Evolutionary conservation across 2,329 filamentous ascomycete species (phyloP), one percentile per base, ranked within the genome.

Genomic region (Penicillium sp.): DNA sequence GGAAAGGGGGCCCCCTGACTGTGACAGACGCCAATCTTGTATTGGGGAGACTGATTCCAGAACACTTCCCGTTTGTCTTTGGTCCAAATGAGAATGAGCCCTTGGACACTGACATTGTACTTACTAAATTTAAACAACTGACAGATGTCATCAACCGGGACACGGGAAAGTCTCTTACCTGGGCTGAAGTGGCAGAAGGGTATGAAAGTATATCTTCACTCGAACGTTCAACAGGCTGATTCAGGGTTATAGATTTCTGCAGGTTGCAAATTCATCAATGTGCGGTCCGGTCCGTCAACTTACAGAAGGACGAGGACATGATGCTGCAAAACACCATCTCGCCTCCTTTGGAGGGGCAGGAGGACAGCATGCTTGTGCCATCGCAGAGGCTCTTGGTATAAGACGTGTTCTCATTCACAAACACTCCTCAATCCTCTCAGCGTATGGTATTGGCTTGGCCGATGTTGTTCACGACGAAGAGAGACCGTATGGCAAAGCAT

Each of bases 11-110:
- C 0, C 92, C 92, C 3, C 80, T 92, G 5, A 93, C 92, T 0
- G 92, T 96, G 14, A 96, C 92, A 0, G 92, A 96, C 68, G 92
- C 92, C 2, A 97, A 97, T 64, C 74, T 96, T 3, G 91, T 91
- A 67, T 83, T 97, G 0, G 92, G 92, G 0, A 39, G 52, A 39
- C 33, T 54, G 3, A 18, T 54, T 24, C 21, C 85, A 92, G 21
- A 77, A 96, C 3, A 75, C 96, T 97, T 97, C 71, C 92, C 92
- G 1, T 39, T 37, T 5, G 47, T 61, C 1, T 61, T 61, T 55
- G 59, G 59, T 11, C 28, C 45, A 6, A 51, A 55, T n/a, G 56
- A 56, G 21, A 37, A 61, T 58, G 85, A 96, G 70, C 88, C 87
- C 0, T 76, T 97, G 1, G 92, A 96, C 68, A 77, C 83, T 1